Evolutionary conservation across 2,329 filamentous ascomycete species (phyloP), one percentile per base, ranked within the genome.

Genomic region (Epichloe festucae): DNA sequence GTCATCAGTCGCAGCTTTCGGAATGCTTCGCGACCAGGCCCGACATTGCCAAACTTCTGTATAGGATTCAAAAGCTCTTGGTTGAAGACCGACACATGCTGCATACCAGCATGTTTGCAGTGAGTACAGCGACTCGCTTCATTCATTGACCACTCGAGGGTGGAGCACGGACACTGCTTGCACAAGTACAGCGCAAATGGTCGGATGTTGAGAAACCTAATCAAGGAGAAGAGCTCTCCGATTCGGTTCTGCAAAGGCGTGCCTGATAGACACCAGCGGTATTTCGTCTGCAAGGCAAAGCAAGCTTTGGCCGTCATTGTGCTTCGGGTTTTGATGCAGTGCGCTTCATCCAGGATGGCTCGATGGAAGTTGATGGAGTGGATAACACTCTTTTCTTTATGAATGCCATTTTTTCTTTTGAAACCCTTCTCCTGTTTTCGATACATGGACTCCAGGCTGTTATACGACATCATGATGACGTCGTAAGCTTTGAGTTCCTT

Each of bases 381-480:
- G 35, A 98, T 88, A 35, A 85, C 67, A 59, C 84, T 87, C 68
- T 76, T 71, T 67, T 93, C 87, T 64, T 91, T 95, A 68, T 91
- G 77, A 23, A 91, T 73, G 11, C 86, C 85, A 27, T 87, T 82
- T 56, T 87, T 85, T 53, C 89, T 85, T 58, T 78, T 83, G 75
- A 90, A 93, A 0, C 93, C 93, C 64, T 93, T 95, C 61, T 85
- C 84, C 66, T 98, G 87, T 67, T 94, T 95, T 52, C 93, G 85
- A 64, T 89, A 88, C 62, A 95, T 83, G 0, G 90, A 95, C 67
- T 97, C 93, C 36, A 98, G 72, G 58, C 87, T 81, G 71, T 87
- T 89, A 76, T 94, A 98, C 14, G 91, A 97, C 70, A 97, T 95
- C 79, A 97, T 89, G 63, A 97, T 91, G 48, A 98, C 89, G 67